These are phyloP conservation scores for Populus ilicifolia DNA, from an alignment of 345 rosid species.

Conservation along the genomic window DNA sequence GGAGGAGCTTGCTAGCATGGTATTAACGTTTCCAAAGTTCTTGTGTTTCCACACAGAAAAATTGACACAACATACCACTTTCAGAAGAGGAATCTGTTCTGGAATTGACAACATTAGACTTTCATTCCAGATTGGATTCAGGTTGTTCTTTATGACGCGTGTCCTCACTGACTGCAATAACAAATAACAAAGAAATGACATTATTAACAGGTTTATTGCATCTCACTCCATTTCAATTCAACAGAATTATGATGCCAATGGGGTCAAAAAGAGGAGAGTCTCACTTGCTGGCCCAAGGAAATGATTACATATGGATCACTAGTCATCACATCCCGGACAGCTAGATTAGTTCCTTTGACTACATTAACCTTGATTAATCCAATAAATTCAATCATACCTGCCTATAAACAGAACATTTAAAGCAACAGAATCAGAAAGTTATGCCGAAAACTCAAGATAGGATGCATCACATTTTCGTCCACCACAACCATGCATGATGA, in stretches of 20 bases:
- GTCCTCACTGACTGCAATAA: conserved; percentile 78
- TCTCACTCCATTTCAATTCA: conserved; percentile 3
- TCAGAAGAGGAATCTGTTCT: conserved; percentile 76
- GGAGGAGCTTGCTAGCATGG: background rate
- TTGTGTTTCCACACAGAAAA: background rate
- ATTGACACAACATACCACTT: conserved; percentile 56
- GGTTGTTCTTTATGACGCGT: conserved; percentile 83
- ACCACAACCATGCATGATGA: background rate
- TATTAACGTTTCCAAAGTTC: background rate
- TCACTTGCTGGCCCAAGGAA: conserved; percentile 81
- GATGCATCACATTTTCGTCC: background rate
- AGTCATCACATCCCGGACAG: conserved; percentile 74
- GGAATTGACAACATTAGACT: conserved; percentile 93
- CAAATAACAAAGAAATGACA: background rate
- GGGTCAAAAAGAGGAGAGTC: conserved; percentile 18
- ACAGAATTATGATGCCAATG: background rate
- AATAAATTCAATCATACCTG: conserved; percentile 93
- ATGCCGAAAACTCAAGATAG: background rate
- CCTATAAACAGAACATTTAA: conserved; percentile 46
- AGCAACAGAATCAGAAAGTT: conserved; percentile 15
- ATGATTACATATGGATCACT: conserved; percentile 96
- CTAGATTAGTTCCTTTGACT: conserved; percentile 92
- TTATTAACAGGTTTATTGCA: background rate
- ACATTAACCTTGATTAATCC: conserved; percentile 95
- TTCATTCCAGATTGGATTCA: conserved; percentile 98